Evolutionary conservation across 2,329 filamentous ascomycete genomes (phyloP).

Genomic region (Nemania bipapillata): DNA sequence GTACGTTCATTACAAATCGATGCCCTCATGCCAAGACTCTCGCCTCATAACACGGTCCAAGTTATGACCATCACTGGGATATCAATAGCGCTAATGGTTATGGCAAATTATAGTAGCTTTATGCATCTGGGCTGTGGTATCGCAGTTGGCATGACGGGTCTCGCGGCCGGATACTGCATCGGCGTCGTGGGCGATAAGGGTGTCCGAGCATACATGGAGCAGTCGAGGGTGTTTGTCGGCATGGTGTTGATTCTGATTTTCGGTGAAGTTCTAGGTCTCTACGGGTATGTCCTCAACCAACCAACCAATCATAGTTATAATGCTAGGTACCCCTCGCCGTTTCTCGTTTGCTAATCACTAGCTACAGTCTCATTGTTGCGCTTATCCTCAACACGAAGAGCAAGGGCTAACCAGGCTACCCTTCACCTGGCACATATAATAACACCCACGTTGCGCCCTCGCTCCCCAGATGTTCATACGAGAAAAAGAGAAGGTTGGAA

Average conservation of each 20-base stretch:
- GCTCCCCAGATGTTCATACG: constrained; percentile 23
- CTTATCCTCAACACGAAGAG: constrained; percentile 92
- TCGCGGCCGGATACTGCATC: constrained; percentile 96
- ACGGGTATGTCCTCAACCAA: constrained; percentile 73
- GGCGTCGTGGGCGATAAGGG: constrained; percentile 94
- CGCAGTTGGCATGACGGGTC: constrained; percentile 88
- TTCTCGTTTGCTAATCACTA: constrained; percentile 38
- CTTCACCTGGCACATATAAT: background rate
- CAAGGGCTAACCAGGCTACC: constrained; percentile 62
- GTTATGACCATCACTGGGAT: constrained; percentile 10
- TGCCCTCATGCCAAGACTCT: background rate
- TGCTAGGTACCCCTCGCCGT: constrained; percentile 13
- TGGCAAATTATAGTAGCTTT: constrained; percentile 72
- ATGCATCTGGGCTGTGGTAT: constrained; percentile 93
- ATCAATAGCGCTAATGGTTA: constrained; percentile 33
- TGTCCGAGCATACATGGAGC: constrained; percentile 94
- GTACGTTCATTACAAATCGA: constrained; percentile 59
- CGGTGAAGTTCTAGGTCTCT: constrained; percentile 94
- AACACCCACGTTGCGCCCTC: background rate
- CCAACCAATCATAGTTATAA: background rate
- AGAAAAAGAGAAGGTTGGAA: constrained; percentile 12
- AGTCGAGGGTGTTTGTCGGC: constrained; percentile 94
- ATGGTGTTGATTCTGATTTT: constrained; percentile 99
- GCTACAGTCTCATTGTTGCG: constrained; percentile 82
- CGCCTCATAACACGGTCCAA: background rate